Percentiles rank a stretch among this genome's conserved stretches.
These are phyloP conservation scores for Neurospora sublineolata DNA, from an alignment of 495 filamentous ascomycete species.

Conservation along the genomic window DNA sequence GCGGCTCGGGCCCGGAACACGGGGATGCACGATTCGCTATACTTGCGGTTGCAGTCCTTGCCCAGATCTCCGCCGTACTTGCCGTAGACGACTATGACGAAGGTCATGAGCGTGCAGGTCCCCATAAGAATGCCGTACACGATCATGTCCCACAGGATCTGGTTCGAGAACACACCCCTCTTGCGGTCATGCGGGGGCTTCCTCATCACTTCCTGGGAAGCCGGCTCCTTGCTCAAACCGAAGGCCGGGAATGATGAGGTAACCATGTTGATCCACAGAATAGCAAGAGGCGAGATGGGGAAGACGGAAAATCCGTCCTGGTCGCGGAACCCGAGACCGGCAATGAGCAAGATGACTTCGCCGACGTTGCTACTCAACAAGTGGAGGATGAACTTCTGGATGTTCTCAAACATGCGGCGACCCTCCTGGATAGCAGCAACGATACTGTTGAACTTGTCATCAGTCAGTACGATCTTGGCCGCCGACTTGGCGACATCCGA, in stretches of 20 bases:
- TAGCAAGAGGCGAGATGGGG: conserved; percentile 61
- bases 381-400: conserved; percentile 73
- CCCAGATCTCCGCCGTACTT: conserved; percentile 47
- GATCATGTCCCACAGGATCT: conserved; percentile 62
- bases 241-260: conserved; percentile 67
- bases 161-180: conserved; percentile 56
- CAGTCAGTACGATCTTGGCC: conserved; percentile 75
- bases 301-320: conserved; percentile 52
- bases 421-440: conserved; percentile 65
- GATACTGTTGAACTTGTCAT: conserved; percentile 80
- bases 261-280: conserved; percentile 70
- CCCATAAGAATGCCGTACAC: conserved; percentile 65
- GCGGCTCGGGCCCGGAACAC: conserved; percentile 71
- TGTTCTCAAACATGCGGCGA: conserved; percentile 65
- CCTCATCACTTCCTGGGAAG: conserved; percentile 55
- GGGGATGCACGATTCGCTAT: conserved; percentile 40
- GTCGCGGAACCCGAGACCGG: conserved; percentile 65
- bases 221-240: conserved; percentile 60
- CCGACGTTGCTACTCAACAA: conserved; percentile 63
- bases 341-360: conserved; percentile 59
- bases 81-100: conserved; percentile 58
- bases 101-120: conserved; percentile 52
- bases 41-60: conserved; percentile 51
- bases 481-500: conserved; percentile 88
- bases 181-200: conserved; percentile 58